Evolutionary conservation across 495 filamentous ascomycete species (phyloP).

Genomic region (Collariella sp.): DNA sequence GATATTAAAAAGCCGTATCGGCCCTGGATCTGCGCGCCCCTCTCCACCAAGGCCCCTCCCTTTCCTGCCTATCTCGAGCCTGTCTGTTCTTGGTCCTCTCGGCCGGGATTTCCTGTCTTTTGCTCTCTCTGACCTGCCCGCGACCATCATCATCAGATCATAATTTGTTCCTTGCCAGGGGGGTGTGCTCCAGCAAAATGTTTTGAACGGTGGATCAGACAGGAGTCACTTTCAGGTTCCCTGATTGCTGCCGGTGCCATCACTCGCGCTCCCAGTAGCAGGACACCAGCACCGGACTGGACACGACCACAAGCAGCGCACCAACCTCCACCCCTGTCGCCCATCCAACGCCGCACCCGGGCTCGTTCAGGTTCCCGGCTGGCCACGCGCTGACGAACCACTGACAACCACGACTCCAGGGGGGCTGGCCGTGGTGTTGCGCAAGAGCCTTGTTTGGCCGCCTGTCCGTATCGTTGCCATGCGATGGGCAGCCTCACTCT

Average conservation of each 20-base stretch:
- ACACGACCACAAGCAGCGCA: neutral
- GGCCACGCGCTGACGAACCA: conserved; percentile 10
- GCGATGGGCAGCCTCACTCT: conserved; percentile 39
- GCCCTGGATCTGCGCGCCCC: no score
- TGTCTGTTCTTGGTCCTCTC: no score
- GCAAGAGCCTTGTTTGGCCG: conserved; percentile 4
- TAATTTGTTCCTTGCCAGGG: neutral
- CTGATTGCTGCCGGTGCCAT: conserved; percentile 12
- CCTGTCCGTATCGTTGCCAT: conserved; percentile 24
- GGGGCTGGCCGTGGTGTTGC: neutral
- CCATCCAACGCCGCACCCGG: neutral
- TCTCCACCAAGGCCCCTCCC: no score
- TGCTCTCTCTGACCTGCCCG: neutral
- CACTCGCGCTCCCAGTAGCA: neutral
- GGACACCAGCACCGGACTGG: neutral
- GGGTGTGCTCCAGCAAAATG: neutral
- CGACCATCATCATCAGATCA: conserved; percentile 5
- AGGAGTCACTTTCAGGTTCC: no score
- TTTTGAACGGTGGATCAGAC: conserved; percentile 7
- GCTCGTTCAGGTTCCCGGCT: neutral
- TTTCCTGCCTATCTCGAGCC: no score
- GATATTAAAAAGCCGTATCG: no score
- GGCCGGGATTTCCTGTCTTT: conserved; percentile 2
- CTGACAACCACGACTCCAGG: conserved; percentile 6
- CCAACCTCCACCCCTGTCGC: conserved; percentile 5